phyloP scores from a whole-genome alignment of 345 rosid genomes.

The Salix purpurea region DNA sequence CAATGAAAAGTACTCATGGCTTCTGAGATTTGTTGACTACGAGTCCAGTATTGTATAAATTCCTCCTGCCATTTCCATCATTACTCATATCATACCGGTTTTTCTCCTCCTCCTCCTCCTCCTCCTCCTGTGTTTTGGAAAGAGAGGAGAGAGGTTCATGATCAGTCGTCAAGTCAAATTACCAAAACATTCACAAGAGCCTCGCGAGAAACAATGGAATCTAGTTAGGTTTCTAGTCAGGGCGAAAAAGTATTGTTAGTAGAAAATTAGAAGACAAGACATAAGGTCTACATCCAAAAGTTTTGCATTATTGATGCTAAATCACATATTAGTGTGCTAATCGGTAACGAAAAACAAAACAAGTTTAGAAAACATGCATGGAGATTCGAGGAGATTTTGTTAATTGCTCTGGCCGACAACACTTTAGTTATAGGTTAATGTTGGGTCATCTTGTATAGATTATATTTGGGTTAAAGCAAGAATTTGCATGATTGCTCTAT shows the following conservation, averaged over 20 bases:
- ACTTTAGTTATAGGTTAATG: not conserved
- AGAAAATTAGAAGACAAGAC: slow-evolving; percentile 3
- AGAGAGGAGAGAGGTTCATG: slow-evolving; percentile 6
- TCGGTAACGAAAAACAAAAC: not conserved
- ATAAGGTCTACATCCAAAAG: not conserved
- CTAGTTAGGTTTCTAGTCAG: not conserved
- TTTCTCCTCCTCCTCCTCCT: slow-evolving; percentile 1
- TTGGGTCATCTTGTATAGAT: slow-evolving; percentile 16
- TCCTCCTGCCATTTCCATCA: slow-evolving; percentile 25
- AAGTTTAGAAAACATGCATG: not conserved
- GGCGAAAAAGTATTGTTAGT: not conserved
- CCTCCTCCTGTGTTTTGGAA: not conserved
- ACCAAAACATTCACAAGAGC: slow-evolving; percentile 1
- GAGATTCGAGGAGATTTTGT: slow-evolving; percentile 5
- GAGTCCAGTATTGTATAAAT: not conserved
- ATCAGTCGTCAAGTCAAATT: slow-evolving; percentile 1
- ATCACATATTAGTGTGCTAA: not conserved
- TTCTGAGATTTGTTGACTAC: not conserved
- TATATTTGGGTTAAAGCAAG: slow-evolving; percentile 18
- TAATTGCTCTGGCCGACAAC: slow-evolving; percentile 32
- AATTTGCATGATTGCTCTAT: slow-evolving; percentile 6
- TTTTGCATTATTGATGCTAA: slow-evolving; percentile 7
- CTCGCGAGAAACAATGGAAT: slow-evolving; percentile 11
- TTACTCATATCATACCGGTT: slow-evolving; percentile 35
- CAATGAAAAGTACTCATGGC: not conserved